Evolutionary conservation across 352 stramenopile species (phyloP), one percentile per base, ranked within the genome.

Genomic region (Phytopythium boreale): DNA sequence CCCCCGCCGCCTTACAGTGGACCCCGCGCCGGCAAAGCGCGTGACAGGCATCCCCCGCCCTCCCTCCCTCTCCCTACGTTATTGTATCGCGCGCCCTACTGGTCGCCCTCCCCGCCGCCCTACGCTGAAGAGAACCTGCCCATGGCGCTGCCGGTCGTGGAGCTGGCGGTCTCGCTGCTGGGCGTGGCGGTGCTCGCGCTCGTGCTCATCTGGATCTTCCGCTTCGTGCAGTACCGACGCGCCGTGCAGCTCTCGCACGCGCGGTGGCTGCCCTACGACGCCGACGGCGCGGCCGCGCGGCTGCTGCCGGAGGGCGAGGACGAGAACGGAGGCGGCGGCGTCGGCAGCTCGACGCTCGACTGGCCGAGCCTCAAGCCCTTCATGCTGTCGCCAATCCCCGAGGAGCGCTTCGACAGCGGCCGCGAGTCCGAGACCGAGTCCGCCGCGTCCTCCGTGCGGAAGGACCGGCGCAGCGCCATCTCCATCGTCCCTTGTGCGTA

Each of bases 371-470:
- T 83, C 17, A 82, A 79, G 34, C 76, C 79, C 17, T 75, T 87
- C 57, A 47, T 90, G 58, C 74, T 92, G 44, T 92, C 83, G 37
- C 83, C 83, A 5, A 92, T 92, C 66, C 70, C 79, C 2, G 83
- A 92, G 50, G 83, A 92, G 62, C 76, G 71, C 8, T 55, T 70
- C 17, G 78, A 87, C 49, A 81, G 74, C 31, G 82, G 80, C 50
- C 77, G 76, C 14, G 77, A 84, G 39, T 85, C 76, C 22, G 77
- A 86, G 37, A 74, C 73, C 14, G 75, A 86, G 29, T 69, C 69
- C 51, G 74, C 83, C 43, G 14, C 80, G 44, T 78, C 71, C 46
- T 81, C 71, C 10, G 58, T 63, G 31, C 73, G 72, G 14, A 76
- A 67, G 39, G 75, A 86, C 56, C 68, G 73, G 27, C 51, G 76